Percentiles rank a stretch among this genome's conserved stretches.
These are phyloP conservation scores for Fusarium coicis DNA, from an alignment of 2,329 filamentous ascomycete species.

Conservation along the genomic window DNA sequence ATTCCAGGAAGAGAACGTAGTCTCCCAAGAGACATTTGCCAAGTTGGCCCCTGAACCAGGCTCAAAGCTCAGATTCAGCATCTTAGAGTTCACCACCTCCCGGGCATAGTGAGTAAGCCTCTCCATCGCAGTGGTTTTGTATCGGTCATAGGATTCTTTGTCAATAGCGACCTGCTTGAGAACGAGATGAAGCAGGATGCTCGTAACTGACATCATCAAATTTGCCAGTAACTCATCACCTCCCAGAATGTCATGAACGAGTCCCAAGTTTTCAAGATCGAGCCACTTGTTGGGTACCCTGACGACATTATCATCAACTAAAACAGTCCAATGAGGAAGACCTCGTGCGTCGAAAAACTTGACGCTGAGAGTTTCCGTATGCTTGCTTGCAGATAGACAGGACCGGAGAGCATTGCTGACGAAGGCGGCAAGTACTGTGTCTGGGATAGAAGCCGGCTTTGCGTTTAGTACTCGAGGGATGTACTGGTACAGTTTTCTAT, in stretches of 20 bases:
- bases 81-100: not conserved
- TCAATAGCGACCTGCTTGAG: not conserved
- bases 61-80: not conserved
- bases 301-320: not conserved
- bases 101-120: not conserved
- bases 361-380: not conserved
- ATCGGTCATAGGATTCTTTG: not conserved
- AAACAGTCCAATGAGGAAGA: not conserved
- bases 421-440: not conserved
- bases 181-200: not conserved
- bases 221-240: not conserved
- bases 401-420: conserved; percentile 1
- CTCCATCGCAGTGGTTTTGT: not conserved
- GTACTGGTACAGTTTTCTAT: conserved; percentile 3
- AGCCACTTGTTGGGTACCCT: conserved; percentile 23
- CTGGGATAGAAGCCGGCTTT: not conserved
- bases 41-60: not conserved
- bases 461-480: not conserved
- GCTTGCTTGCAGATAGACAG: not conserved
- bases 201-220: not conserved
- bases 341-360: not conserved
- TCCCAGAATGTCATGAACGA: not conserved
- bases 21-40: not conserved
- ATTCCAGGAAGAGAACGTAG: not conserved
- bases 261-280: not conserved